Evolutionary conservation across 441 rosid genomes (phyloP).

Genomic region (Aquilaria agallochum): DNA sequence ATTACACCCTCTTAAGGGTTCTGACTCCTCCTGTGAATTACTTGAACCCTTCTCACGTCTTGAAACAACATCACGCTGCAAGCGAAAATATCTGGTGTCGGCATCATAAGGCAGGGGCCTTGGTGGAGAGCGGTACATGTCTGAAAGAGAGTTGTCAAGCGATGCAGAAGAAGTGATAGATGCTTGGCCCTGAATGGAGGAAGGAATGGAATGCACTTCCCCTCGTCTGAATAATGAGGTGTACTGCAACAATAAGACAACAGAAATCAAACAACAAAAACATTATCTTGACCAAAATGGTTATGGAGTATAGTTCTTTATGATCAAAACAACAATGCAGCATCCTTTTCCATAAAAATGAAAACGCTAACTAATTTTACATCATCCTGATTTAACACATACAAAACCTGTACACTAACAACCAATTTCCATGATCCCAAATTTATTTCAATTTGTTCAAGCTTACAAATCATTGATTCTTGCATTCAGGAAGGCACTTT

Average conservation of each 20-base stretch:
- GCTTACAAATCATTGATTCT: too few species aligned
- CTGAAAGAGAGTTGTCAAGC: conserved; percentile 76
- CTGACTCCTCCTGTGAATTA: conserved; percentile 70
- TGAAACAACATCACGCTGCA: conserved; percentile 47
- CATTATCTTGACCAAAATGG: too few species aligned
- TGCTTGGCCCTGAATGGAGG: conserved; percentile 67
- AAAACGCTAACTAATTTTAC: too few species aligned
- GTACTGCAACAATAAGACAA: conserved; percentile 43
- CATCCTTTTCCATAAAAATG: too few species aligned
- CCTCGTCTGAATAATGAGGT: conserved; percentile 64
- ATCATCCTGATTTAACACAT: too few species aligned
- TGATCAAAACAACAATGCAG: too few species aligned
- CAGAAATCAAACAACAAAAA: not conserved
- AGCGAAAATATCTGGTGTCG: conserved; percentile 56
- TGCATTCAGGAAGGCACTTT: too few species aligned
- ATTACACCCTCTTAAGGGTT: conserved; percentile 61
- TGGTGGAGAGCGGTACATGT: conserved; percentile 83
- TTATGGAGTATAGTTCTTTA: too few species aligned
- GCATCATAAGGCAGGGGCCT: conserved; percentile 93
- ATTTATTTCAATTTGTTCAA: too few species aligned
- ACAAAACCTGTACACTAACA: too few species aligned
- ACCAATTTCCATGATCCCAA: too few species aligned
- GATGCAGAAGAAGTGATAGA: conserved; percentile 57
- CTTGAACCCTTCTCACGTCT: conserved; percentile 79
- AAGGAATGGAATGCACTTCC: conserved; percentile 55